These are phyloP conservation scores for Penicillium verhagenii DNA, from an alignment of 495 filamentous ascomycete genomes.

Conservation along the genomic window DNA sequence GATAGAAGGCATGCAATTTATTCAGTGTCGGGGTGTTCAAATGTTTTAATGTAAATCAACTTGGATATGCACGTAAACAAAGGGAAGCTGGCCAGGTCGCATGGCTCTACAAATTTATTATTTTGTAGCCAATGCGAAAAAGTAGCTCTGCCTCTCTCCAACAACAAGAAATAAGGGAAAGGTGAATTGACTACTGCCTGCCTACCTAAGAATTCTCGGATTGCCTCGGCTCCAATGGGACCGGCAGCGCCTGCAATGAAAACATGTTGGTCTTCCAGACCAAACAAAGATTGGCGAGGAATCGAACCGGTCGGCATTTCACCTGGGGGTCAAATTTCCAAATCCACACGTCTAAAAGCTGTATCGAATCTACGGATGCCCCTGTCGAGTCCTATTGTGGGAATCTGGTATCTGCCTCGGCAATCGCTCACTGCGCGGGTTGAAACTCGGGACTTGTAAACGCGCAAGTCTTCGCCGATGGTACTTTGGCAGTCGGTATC, in stretches of 20 bases:
- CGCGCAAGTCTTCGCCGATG: background rate
- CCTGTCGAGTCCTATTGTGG: no score
- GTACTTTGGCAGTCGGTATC: background rate
- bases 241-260: constrained; percentile 59
- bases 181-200: background rate
- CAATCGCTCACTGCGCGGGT: background rate
- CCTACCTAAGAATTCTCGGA: constrained; percentile 54
- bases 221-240: constrained; percentile 49
- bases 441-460: background rate
- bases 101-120: background rate
- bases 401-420: background rate
- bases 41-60: background rate
- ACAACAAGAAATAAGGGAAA: background rate
- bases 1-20: background rate
- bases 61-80: background rate
- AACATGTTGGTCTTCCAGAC: constrained; percentile 52
- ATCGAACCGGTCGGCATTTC: background rate
- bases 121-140: background rate
- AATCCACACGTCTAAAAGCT: background rate
- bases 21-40: background rate
- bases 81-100: no score
- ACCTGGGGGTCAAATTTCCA: background rate
- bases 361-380: background rate
- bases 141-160: background rate
- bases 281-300: constrained; percentile 40